These are phyloP conservation scores for Camillea tinctor DNA, from an alignment of 2,329 filamentous ascomycete genomes.

Conservation along the genomic window DNA sequence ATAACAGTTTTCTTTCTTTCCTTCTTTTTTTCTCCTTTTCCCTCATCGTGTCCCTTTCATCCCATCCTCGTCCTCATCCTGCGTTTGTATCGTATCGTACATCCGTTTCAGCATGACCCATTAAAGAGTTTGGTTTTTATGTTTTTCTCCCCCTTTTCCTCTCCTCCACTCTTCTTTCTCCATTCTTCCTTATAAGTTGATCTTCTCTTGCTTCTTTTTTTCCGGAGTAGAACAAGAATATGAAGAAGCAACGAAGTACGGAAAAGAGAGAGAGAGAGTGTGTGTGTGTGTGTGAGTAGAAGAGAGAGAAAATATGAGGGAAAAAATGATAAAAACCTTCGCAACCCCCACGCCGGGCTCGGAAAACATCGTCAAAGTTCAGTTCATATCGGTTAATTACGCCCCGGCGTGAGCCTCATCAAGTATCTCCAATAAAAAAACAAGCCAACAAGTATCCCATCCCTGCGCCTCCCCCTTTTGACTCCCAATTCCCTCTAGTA, in stretches of 20 bases:
- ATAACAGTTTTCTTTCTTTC: not conserved
- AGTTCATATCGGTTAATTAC: not conserved
- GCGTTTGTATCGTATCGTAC: not conserved
- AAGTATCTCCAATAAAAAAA: not conserved
- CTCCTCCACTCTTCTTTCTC: no score
- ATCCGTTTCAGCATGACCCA: not conserved
- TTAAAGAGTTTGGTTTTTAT: not conserved
- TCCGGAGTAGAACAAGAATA: no score
- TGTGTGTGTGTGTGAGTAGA: no score
- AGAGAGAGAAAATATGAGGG: not conserved
- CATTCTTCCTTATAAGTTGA: no score
- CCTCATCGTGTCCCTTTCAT: no score
- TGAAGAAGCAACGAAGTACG: no score
- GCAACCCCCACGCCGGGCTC: not conserved
- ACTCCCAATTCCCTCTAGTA: not conserved
- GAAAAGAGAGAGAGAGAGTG: no score
- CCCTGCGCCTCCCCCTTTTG: no score
- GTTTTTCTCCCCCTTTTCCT: no score
- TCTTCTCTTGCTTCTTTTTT: no score
- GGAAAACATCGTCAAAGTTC: not conserved
- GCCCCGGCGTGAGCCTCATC: not conserved
- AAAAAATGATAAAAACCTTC: not conserved
- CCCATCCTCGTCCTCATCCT: no score
- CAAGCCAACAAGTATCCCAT: no score
- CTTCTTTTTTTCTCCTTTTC: not conserved